phyloP scores from a whole-genome alignment of 176 grass and related monocot species.

The Areca catechu region DNA sequence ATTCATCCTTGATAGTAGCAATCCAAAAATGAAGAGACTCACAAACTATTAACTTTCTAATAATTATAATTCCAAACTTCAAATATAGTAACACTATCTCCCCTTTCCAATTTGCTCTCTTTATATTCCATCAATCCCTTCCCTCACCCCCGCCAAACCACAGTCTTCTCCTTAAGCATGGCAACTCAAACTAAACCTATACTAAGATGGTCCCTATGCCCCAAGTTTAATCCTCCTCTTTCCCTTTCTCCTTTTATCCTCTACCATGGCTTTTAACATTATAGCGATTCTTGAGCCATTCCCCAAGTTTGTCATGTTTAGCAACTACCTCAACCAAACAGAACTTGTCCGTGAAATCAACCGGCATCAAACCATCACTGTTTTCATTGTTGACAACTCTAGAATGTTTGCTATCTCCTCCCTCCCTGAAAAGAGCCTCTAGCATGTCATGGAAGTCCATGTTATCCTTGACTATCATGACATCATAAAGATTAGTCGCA shows the following conservation, averaged over 20 bases:
- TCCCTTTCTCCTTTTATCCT: not conserved
- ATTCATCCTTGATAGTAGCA: too few species aligned
- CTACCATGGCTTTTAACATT: not conserved
- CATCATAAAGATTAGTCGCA: not conserved
- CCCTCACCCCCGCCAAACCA: too few species aligned
- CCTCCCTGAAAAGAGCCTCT: not conserved
- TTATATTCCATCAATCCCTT: too few species aligned
- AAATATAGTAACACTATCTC: too few species aligned
- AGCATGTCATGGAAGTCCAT: not conserved
- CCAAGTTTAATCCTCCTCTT: not conserved
- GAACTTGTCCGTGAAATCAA: not conserved
- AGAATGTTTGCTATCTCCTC: not conserved
- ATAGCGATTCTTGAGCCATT: not conserved
- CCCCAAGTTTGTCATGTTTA: not conserved
- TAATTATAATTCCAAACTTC: too few species aligned
- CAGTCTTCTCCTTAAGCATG: too few species aligned
- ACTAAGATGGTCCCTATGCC: not conserved
- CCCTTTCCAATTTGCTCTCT: too few species aligned
- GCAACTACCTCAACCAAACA: not conserved
- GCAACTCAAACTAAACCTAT: too few species aligned
- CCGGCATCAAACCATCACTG: not conserved
- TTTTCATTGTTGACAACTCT: not conserved
- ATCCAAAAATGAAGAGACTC: too few species aligned
- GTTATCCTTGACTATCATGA: conserved; percentile 10
- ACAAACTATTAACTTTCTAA: too few species aligned